These are phyloP conservation scores for Fusarium mundagurra DNA, from an alignment of 2,329 filamentous ascomycete species.

Conservation along the genomic window DNA sequence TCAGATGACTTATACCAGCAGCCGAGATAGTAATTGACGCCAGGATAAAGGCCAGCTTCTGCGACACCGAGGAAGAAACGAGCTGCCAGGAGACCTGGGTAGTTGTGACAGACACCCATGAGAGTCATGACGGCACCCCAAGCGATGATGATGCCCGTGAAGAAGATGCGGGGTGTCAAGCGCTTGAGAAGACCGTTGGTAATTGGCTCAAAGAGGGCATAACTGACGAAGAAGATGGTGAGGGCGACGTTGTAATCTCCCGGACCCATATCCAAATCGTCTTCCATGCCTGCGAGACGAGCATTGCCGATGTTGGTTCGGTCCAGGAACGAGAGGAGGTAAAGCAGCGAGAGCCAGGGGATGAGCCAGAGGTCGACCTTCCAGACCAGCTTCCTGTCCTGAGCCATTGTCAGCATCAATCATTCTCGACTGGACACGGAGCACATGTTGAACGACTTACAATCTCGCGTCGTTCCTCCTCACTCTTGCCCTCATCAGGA, in stretches of 20 bases:
- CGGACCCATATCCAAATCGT: slow-evolving; percentile 13
- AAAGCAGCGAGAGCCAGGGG: slow-evolving; percentile 67
- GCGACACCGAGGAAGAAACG: slow-evolving; percentile 71
- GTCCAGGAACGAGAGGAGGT: slow-evolving; percentile 61
- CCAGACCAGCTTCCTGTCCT: slow-evolving; percentile 62
- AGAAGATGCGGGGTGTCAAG: slow-evolving; percentile 68
- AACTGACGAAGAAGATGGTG: slow-evolving; percentile 76
- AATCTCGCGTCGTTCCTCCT: slow-evolving; percentile 67
- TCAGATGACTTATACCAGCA: slow-evolving; percentile 84
- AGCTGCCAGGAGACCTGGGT: slow-evolving; percentile 55
- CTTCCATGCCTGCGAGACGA: slow-evolving; percentile 38
- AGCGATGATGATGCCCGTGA: slow-evolving; percentile 72
- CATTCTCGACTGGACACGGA: accelerated
- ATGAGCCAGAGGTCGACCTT: slow-evolving; percentile 67
- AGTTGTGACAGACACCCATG: slow-evolving; percentile 59
- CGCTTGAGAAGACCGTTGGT: slow-evolving; percentile 74
- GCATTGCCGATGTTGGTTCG: slow-evolving; percentile 62
- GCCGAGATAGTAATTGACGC: slow-evolving; percentile 74
- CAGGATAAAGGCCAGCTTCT: slow-evolving; percentile 73
- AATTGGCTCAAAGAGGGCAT: slow-evolving; percentile 70
- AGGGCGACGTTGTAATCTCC: slow-evolving; percentile 67
- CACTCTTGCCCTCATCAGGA: slow-evolving; percentile 67
- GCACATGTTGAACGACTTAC: slow-evolving; percentile 56
- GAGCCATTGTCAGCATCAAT: background rate
- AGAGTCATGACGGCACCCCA: slow-evolving; percentile 59